Conservation (phyloP, 805 yeast species). For the Saccharomyces cerevisiae region DNA sequence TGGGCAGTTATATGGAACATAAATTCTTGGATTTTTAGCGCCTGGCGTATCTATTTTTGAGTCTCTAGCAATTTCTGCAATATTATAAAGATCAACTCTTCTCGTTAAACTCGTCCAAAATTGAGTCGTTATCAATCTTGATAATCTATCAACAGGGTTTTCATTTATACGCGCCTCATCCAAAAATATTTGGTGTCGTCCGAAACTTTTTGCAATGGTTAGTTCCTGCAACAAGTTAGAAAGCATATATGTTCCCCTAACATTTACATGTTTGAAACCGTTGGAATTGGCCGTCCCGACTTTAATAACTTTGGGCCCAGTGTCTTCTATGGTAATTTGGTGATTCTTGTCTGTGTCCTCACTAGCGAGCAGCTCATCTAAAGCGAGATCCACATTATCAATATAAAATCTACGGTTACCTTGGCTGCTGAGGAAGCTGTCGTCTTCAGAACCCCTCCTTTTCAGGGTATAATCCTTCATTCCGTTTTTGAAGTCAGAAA, state of each 20-base stretch:
- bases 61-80: conserved; percentile 67
- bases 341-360: conserved; percentile 82
- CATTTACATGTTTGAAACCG: conserved; percentile 64
- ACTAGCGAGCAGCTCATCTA: conserved; percentile 55
- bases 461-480: not conserved
- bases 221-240: conserved; percentile 81
- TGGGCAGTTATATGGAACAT: conserved; percentile 58
- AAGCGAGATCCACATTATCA: conserved; percentile 63
- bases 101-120: conserved; percentile 81
- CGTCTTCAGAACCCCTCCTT: conserved; percentile 52
- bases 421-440: conserved; percentile 31
- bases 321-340: conserved; percentile 81
- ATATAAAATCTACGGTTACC: conserved; percentile 50
- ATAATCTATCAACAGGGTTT: conserved; percentile 74
- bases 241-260: conserved; percentile 84
- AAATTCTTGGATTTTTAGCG: conserved; percentile 62
- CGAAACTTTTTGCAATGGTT: conserved; percentile 75
- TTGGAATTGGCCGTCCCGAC: conserved; percentile 79
- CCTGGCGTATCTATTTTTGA: conserved; percentile 61
- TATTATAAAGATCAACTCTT: conserved; percentile 50
- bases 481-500: conserved; percentile 17
- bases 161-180: conserved; percentile 81
- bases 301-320: conserved; percentile 70
- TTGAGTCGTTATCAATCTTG: conserved; percentile 61
- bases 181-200: conserved; percentile 65